Conservation (phyloP, 768 basidiomycete species). For the Termitomyces sp. region DNA sequence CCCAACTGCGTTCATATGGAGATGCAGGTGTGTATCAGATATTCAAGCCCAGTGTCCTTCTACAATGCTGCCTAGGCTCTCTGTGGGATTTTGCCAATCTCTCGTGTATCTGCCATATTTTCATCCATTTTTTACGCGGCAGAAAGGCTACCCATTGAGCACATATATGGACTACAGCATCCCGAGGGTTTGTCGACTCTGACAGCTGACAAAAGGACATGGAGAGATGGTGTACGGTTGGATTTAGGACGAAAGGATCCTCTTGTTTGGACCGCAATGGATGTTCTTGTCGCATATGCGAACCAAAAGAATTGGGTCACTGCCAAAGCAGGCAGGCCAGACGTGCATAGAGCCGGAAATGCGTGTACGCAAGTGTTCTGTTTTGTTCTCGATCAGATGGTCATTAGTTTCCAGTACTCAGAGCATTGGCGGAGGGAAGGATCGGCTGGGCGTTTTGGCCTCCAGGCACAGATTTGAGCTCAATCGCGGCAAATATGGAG, state of each 20-base stretch:
- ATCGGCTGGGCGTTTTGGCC: constrained; percentile 88
- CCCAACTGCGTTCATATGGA: constrained; percentile 82
- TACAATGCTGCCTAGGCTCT: constrained; percentile 43
- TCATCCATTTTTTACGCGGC: constrained; percentile 73
- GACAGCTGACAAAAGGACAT: constrained; percentile 69
- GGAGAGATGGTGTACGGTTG: constrained; percentile 48
- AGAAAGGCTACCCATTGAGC: constrained; percentile 71
- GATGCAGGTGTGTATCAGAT: constrained; percentile 49
- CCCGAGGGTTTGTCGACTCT: constrained; percentile 31
- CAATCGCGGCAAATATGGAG: constrained; percentile 17
- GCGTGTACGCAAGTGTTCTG: constrained; percentile 52
- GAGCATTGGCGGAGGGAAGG: constrained; percentile 75
- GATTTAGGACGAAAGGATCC: constrained; percentile 14
- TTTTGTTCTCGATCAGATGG: neutral
- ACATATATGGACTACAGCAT: constrained; percentile 53
- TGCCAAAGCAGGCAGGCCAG: constrained; percentile 86
- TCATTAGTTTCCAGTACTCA: constrained; percentile 49
- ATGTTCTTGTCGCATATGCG: constrained; percentile 77
- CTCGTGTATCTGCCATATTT: constrained; percentile 78
- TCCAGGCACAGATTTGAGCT: constrained; percentile 33
- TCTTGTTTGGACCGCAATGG: constrained; percentile 75
- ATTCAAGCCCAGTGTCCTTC: constrained; percentile 1
- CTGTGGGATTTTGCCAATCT: constrained; percentile 69
- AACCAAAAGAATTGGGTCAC: constrained; percentile 78
- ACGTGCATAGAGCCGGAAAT: constrained; percentile 86